Base-by-base conservation (phyloP, 129 eudicot species). In the Escallonia rubra region DNA sequence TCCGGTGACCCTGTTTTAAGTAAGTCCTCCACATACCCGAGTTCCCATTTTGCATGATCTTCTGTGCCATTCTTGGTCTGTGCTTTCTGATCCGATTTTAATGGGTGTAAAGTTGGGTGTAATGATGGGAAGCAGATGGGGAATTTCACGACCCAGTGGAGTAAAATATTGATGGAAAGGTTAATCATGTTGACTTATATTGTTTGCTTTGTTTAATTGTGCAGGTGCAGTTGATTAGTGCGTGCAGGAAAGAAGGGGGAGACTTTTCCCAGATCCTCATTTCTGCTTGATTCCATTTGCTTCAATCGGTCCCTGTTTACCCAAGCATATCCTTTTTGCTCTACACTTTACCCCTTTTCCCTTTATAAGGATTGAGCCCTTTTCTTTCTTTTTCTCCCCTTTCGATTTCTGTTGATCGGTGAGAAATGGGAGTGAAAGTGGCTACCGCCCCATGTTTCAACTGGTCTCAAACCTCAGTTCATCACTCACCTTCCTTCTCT, bases 401-500 rank as follows among this genome's bases (percentile, higher is more conserved):
- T 54, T 63, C 34, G 63, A 55, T 43, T 41, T 65, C 43, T 11
- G 42, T 47, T 69, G 34, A 23, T 23, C 34, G 34, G 34, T 23
- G 72, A 76, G 76, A 75, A 60, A 83, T 79, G 85, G 86, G 64
- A 66, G 70, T 80, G 68, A 87, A 83, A 76, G 87, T 80, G 60
- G 83, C 75, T 12, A 67, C 73, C 8, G 57, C 80, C 11, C 34
- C 34, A 23, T 81, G 83, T 70, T 76, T 87, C 39, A 81, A 70
- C 50, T 86, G 78, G 89, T 77, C 79, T 60, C 89, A 80, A 38
- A 61, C 78, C 67, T 77, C 72, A 67, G 72, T 47, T 64, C 78
- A 77, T 57, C 86, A 74, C 34, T 72, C 93, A 8, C 70, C 79
- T 52, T 81, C 90, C 78, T 83, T 84, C 12, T 79, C 95, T 64